Base-by-base conservation (phyloP, 192 early-diverging fungal species). In the Gamsiella multidivaricata region DNA sequence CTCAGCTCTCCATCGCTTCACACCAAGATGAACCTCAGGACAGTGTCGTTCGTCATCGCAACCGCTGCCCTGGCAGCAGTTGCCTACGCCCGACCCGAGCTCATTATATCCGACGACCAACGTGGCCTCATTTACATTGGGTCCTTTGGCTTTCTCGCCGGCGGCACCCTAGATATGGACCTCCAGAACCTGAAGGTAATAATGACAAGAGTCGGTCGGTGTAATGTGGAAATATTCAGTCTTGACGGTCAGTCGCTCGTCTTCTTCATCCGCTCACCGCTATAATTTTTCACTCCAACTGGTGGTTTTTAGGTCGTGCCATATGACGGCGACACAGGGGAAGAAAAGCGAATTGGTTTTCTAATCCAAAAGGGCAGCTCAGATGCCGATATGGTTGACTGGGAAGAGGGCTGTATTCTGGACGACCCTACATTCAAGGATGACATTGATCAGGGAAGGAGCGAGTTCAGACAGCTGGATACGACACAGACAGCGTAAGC, bases 131-230 rank as follows among this genome's bases (percentile, higher is more conserved):
- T 85, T n/a, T 50, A 46, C 31, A 70, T 84, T 15, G 81, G 82
- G 2, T 62, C 70, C 41, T 88, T 88, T 69, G 86, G 86, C 8
- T 86, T 86, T 62, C 63, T 85, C 14, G 25, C 81, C 4, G 81
- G 82, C 22, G 86, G 81, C 3, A 54, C 68, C 41, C 69, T 88
- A 2, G 74, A 61, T 12, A 56, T 86, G 45, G 32, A 67, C 28
- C 51, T 84, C 18, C 65, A 84, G 23, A 42, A 83, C 47, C 54
- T 80, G 32, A 65, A 80, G 63, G 82, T 78, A 64, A 28, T 59
- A 55, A 62, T n/a, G n/a, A 45, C 34, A 9, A 17, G 26, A 17
- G 11, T 6, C 15, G 25, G 26, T 41, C 54, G 17, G 18, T 20
- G 11, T 52, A 22, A 36, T 2, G 15, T 55, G 32, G 32, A 8